Conservation (phyloP, 441 rosid genomes). For the Manihot esculenta region DNA sequence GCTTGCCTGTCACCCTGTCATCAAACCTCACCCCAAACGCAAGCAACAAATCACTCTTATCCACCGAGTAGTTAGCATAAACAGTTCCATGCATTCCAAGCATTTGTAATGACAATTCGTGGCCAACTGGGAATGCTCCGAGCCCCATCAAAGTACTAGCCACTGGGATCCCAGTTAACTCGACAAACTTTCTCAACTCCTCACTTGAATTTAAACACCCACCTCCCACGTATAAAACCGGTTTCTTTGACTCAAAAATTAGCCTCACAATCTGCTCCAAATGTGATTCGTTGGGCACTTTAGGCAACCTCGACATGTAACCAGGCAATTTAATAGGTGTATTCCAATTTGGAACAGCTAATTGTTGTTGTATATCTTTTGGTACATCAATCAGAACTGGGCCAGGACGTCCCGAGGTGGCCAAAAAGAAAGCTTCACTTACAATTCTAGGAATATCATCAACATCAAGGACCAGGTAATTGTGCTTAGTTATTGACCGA, state of each 20-base stretch:
- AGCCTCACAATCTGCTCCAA: constrained; percentile 82
- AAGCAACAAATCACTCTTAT: constrained; percentile 72
- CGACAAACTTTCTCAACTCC: constrained; percentile 73
- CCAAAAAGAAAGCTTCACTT: constrained; percentile 77
- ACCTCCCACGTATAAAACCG: constrained; percentile 93
- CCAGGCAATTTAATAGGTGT: constrained; percentile 58
- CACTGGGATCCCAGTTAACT: constrained; percentile 86
- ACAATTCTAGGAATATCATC: constrained; percentile 86
- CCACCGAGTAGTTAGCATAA: constrained; percentile 86
- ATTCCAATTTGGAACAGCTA: constrained; percentile 78
- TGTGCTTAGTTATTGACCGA: constrained; percentile 83
- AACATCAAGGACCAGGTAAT: constrained; percentile 80
- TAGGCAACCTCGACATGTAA: constrained; percentile 77
- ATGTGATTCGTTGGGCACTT: constrained; percentile 44
- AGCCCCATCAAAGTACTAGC: constrained; percentile 98
- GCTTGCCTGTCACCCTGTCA: constrained; percentile 92
- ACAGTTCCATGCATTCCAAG: constrained; percentile 99
- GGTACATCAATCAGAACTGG: constrained; percentile 90
- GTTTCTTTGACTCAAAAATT: constrained; percentile 71
- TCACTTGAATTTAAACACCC: constrained; percentile 92
- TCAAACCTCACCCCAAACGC: constrained; percentile 96
- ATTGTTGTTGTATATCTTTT: constrained; percentile 88
- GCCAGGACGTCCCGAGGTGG: constrained; percentile 82
- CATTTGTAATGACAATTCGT: constrained; percentile 77
- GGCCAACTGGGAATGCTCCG: constrained; percentile 60